phyloP scores from a whole-genome alignment of 2,329 filamentous ascomycete genomes.

The Neofusicoccum ribis region DNA sequence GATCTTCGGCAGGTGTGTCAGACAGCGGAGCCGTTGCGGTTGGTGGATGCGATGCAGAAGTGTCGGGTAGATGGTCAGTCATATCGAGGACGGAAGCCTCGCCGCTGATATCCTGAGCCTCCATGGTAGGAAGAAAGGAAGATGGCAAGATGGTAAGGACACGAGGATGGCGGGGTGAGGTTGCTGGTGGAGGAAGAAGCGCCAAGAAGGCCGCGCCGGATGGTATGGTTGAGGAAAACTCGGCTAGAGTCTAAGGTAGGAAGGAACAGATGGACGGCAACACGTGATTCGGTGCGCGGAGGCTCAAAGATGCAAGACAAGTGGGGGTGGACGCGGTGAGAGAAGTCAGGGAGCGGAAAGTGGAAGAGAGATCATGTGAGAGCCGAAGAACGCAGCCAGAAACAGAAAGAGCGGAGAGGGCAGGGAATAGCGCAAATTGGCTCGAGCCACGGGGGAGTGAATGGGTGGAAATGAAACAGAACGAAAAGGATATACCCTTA shows the following conservation, averaged over 20 bases:
- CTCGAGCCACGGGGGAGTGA: not conserved
- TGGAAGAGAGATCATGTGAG: not conserved
- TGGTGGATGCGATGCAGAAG: not conserved
- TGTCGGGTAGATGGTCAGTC: not conserved
- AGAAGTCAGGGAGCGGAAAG: not conserved
- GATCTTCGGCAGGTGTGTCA: not conserved
- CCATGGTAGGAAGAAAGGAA: not conserved
- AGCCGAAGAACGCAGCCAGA: not conserved
- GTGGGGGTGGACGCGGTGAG: not conserved
- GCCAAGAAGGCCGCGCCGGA: not conserved
- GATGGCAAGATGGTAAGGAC: not conserved
- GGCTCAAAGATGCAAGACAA: not conserved
- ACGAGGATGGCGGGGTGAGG: not conserved
- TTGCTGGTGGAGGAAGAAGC: not conserved
- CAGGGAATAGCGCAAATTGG: not conserved
- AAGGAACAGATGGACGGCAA: not conserved
- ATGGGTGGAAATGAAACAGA: not conserved
- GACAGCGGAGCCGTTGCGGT: not conserved
- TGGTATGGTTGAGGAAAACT: not conserved
- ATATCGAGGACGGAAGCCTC: not conserved
- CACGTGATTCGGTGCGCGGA: not conserved
- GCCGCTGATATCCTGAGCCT: not conserved
- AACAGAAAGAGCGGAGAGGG: not conserved
- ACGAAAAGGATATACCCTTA: constrained; percentile 23
- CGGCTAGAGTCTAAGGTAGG: not conserved